These are phyloP conservation scores for Pseudocercospora pini-densiflorae DNA, from an alignment of 2,329 filamentous ascomycete genomes.

Conservation along the genomic window DNA sequence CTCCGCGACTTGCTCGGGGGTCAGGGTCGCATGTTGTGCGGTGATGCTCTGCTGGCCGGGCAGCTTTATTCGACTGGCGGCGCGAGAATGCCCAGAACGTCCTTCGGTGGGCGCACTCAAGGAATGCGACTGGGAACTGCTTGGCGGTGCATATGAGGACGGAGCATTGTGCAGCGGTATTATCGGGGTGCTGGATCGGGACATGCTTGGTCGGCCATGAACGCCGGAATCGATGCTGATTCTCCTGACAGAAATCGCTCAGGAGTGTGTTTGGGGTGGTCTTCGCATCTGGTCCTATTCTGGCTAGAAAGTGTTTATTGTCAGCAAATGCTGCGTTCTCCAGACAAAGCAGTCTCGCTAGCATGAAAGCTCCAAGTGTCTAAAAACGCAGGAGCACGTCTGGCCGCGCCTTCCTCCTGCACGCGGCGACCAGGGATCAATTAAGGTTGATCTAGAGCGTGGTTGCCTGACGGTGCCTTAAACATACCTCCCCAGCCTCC, in stretches of 20 bases:
- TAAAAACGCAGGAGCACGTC: not conserved
- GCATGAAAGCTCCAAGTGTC: too few species aligned
- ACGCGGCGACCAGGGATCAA: not conserved
- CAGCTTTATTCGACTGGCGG: slow-evolving; percentile 37
- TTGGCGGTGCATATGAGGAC: slow-evolving; percentile 15
- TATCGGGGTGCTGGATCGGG: slow-evolving; percentile 62
- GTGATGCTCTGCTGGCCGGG: slow-evolving; percentile 50
- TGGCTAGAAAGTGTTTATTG: not conserved
- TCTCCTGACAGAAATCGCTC: not conserved
- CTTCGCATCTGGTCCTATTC: not conserved
- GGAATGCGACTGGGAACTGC: slow-evolving; percentile 10
- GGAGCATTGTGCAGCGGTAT: slow-evolving; percentile 58
- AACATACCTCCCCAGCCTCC: not conserved
- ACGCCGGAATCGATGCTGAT: slow-evolving; percentile 20
- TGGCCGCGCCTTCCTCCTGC: not conserved
- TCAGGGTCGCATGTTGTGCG: slow-evolving; percentile 65
- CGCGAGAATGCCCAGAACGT: slow-evolving; percentile 31
- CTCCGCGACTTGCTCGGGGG: slow-evolving; percentile 76
- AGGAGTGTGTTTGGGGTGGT: not conserved
- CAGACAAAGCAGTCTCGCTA: not conserved
- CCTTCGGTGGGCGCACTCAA: slow-evolving; percentile 9
- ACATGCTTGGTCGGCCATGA: slow-evolving; percentile 60
- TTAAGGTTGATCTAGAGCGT: not conserved
- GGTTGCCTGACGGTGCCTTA: not conserved
- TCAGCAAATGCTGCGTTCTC: not conserved